These are phyloP conservation scores for Dactylellina parvicollis DNA, from an alignment of 2,329 filamentous ascomycete genomes.

Conservation along the genomic window DNA sequence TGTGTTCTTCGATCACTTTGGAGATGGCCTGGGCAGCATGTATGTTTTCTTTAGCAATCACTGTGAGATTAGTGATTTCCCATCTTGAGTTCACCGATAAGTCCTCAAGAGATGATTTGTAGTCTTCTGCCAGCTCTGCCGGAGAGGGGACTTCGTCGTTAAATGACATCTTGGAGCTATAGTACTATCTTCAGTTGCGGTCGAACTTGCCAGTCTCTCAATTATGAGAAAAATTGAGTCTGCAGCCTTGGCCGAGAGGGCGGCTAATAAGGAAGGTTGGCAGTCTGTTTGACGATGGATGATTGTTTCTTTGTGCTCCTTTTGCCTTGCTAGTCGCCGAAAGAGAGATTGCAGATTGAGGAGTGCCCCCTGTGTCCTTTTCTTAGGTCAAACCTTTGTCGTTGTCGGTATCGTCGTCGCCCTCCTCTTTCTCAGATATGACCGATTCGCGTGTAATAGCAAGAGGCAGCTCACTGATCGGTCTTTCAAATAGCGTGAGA, in stretches of 20 bases:
- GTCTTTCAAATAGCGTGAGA: slow-evolving; percentile 52
- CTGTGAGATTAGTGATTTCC: slow-evolving; percentile 96
- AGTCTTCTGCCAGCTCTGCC: slow-evolving; percentile 93
- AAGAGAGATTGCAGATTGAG: not conserved
- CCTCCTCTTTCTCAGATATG: slow-evolving; percentile 22
- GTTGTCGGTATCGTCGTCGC: not conserved
- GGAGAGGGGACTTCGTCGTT: slow-evolving; percentile 62
- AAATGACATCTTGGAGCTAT: slow-evolving; percentile 36
- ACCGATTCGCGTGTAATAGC: slow-evolving; percentile 30
- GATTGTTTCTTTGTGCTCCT: too few species aligned
- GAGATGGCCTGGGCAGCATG: slow-evolving; percentile 95
- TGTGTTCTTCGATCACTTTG: slow-evolving; percentile 88
- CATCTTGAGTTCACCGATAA: slow-evolving; percentile 88
- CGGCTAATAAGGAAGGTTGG: too few species aligned
- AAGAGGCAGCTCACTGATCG: slow-evolving; percentile 53
- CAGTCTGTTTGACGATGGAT: too few species aligned
- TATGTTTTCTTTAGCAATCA: slow-evolving; percentile 97
- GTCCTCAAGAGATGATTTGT: slow-evolving; percentile 90
- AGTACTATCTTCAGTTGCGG: not conserved
- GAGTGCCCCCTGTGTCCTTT: not conserved
- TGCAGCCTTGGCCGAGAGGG: too few species aligned
- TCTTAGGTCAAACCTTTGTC: not conserved
- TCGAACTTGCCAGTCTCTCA: not conserved
- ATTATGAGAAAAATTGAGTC: too few species aligned
- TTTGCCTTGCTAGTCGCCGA: not conserved